Conservation (phyloP, 2,329 filamentous ascomycete genomes). For the Sclerotinia trifoliorum region DNA sequence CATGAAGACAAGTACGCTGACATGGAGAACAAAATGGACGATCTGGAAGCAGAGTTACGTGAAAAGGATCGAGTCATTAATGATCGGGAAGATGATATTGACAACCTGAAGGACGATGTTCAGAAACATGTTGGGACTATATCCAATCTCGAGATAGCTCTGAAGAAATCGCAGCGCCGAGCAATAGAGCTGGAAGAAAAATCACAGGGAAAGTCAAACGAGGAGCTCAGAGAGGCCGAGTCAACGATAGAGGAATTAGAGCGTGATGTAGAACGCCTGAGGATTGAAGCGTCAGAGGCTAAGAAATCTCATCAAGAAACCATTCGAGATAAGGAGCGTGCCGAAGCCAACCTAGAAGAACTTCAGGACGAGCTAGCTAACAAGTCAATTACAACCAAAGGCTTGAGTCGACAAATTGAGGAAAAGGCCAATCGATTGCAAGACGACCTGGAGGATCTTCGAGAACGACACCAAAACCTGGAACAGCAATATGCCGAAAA, state of each 20-base stretch:
- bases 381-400: constrained; percentile 74
- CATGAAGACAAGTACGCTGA: constrained; percentile 61
- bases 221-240: constrained; percentile 43
- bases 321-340: constrained; percentile 53
- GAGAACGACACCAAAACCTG: constrained; percentile 46
- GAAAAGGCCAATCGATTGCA: constrained; percentile 67
- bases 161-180: constrained; percentile 54
- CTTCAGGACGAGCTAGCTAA: constrained; percentile 76
- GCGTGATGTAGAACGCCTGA: constrained; percentile 52
- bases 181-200: constrained; percentile 58
- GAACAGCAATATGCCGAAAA: constrained; percentile 47
- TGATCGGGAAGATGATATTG: constrained; percentile 72
- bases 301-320: constrained; percentile 56
- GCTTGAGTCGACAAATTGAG: constrained; percentile 71
- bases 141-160: constrained; percentile 56
- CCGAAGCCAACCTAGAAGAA: constrained; percentile 60
- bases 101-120: constrained; percentile 58
- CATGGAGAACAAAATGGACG: constrained; percentile 70
- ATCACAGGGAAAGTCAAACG: constrained; percentile 46
- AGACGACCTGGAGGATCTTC: constrained; percentile 57
- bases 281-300: constrained; percentile 54
- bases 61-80: constrained; percentile 73
- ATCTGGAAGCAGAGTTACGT: constrained; percentile 72
- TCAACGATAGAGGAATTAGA: constrained; percentile 58
- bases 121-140: constrained; percentile 54